A percentile compares a stretch with the other conserved stretches of the same genome.
These are phyloP conservation scores for Cladosporium sp. DNA, from an alignment of 2,329 filamentous ascomycete genomes.

Conservation along the genomic window DNA sequence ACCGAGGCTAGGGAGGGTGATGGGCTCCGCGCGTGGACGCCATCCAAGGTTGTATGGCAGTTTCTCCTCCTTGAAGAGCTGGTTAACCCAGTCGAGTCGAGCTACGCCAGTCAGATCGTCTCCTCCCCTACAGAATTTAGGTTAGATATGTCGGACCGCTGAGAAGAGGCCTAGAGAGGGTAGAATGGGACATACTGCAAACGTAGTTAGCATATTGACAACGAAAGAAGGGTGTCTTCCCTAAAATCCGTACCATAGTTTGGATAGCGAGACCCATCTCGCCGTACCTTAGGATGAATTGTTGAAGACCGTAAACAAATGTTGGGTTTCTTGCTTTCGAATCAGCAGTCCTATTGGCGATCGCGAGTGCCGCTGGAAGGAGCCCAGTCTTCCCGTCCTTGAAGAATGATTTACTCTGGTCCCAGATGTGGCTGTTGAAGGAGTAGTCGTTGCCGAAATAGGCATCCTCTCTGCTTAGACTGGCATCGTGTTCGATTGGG, in stretches of 20 bases:
- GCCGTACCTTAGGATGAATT: conserved; percentile 42
- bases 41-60: conserved; percentile 43
- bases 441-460: conserved; percentile 40
- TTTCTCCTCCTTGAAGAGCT: conserved; percentile 42
- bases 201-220: background rate
- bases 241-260: conserved; percentile 43
- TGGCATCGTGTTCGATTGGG: conserved; percentile 43
- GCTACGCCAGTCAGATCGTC: conserved; percentile 38
- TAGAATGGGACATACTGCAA: background rate
- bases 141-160: too few species aligned
- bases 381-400: conserved; percentile 8
- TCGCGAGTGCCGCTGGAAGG: conserved; percentile 5
- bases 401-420: conserved; percentile 26
- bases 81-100: conserved; percentile 38
- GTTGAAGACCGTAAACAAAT: conserved; percentile 36
- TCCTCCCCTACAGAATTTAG: conserved; percentile 24
- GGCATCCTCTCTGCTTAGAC: conserved; percentile 38
- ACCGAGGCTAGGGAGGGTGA: conserved; percentile 32
- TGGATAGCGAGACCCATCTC: conserved; percentile 44
- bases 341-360: conserved; percentile 29
- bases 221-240: background rate
- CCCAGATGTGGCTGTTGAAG: conserved; percentile 37
- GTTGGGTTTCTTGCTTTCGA: conserved; percentile 34
- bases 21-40: conserved; percentile 33
- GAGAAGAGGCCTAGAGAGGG: background rate